A percentile compares a stretch with the other conserved stretches of the same genome.
Evolutionary conservation across 2,329 filamentous ascomycete genomes (phyloP).

Genomic region (Cercospora nicotianae): DNA sequence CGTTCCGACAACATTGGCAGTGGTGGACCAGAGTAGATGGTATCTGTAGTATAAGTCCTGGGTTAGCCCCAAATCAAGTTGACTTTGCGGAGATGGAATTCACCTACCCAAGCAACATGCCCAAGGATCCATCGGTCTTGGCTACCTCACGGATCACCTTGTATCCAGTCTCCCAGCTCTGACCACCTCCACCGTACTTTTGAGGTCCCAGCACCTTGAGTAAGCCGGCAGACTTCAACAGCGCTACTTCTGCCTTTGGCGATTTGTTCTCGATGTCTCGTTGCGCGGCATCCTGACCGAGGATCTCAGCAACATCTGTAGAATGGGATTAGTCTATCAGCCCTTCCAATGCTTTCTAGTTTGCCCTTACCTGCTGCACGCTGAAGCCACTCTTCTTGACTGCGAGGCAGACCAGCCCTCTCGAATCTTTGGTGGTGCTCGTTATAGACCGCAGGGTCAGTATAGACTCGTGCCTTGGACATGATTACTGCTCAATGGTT

Average conservation of each 20-base stretch:
- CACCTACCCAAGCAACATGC: constrained; percentile 59
- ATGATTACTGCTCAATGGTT: background rate
- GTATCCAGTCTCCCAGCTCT: constrained; percentile 58
- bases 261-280: constrained; percentile 56
- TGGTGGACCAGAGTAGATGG: constrained; percentile 64
- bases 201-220: constrained; percentile 53
- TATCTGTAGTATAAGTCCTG: constrained; percentile 41
- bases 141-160: constrained; percentile 63
- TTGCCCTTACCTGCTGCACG: constrained; percentile 40
- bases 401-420: constrained; percentile 40
- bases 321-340: background rate
- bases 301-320: constrained; percentile 51
- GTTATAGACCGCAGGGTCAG: constrained; percentile 33
- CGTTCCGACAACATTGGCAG: constrained; percentile 61
- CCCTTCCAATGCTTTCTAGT: background rate
- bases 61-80: background rate
- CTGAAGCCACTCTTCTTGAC: constrained; percentile 48
- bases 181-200: constrained; percentile 50
- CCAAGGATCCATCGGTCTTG: constrained; percentile 63
- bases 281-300: constrained; percentile 50
- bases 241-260: constrained; percentile 52
- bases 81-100: background rate
- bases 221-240: constrained; percentile 55
- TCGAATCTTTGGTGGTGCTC: constrained; percentile 30
- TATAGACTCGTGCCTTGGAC: constrained; percentile 26